phyloP scores from a whole-genome alignment of 257 asterid species.

The Anisodus acutangulus region DNA sequence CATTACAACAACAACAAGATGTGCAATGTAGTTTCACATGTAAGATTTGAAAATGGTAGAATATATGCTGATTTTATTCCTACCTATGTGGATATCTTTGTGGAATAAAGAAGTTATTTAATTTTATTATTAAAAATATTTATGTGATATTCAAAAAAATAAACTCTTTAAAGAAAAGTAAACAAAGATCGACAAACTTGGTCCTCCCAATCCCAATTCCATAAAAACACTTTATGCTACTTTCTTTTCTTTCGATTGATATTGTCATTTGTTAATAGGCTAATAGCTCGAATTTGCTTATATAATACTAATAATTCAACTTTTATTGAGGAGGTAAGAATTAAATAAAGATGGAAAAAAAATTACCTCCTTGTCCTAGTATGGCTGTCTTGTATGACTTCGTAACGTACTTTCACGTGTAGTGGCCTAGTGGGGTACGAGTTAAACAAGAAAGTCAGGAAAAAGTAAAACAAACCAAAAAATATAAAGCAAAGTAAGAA shows the following conservation, averaged over 20 bases:
- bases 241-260: background rate
- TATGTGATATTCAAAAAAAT: too few relatives aligned
- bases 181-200: background rate
- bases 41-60: too few relatives aligned
- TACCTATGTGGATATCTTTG: too few relatives aligned
- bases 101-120: too few relatives aligned
- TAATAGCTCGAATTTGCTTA: background rate
- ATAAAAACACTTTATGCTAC: background rate
- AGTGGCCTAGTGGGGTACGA: background rate
- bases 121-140: too few relatives aligned
- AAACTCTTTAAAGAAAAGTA: background rate
- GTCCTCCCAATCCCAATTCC: background rate
- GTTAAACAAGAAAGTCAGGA: background rate
- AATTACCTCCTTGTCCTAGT: conserved; percentile 1
- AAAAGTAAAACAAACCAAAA: background rate
- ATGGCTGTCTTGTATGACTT: conserved; percentile 21
- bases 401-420: conserved; percentile 24
- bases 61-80: too few relatives aligned
- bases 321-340: background rate
- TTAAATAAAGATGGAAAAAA: background rate
- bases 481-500: background rate
- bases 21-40: too few relatives aligned
- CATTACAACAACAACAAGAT: too few relatives aligned
- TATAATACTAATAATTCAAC: background rate
- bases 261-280: background rate